Conservation (phyloP, 495 filamentous ascomycete genomes). For the Astrothelium macrocarpum region DNA sequence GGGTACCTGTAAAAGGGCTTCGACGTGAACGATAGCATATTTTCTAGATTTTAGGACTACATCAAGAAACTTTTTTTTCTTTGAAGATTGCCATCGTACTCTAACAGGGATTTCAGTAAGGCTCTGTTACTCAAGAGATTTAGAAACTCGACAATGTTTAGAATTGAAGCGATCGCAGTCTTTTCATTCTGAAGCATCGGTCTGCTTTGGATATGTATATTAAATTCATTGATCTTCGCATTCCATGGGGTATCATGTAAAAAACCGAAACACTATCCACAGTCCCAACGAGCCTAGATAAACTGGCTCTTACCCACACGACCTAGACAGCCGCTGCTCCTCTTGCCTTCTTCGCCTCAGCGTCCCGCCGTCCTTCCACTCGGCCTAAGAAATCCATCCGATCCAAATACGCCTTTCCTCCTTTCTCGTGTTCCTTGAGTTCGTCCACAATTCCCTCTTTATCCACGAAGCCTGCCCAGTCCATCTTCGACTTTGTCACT, state of each 20-base stretch:
- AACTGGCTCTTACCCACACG: background rate
- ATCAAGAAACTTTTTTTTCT: too few relatives aligned
- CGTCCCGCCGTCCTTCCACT: slow-evolving; percentile 67
- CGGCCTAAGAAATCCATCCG: slow-evolving; percentile 84
- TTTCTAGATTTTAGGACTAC: too few relatives aligned
- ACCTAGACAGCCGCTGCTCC: background rate
- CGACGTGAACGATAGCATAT: too few relatives aligned
- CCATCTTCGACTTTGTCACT: slow-evolving; percentile 86
- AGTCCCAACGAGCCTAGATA: background rate
- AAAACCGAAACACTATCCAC: background rate
- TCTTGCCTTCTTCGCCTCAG: slow-evolving; percentile 57
- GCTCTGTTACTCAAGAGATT: too few relatives aligned
- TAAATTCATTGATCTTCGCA: background rate
- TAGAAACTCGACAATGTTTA: too few relatives aligned
- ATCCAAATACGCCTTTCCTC: slow-evolving; percentile 70
- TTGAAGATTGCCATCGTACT: too few relatives aligned
- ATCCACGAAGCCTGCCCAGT: slow-evolving; percentile 93
- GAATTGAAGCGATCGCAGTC: too few relatives aligned
- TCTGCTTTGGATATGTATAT: too few relatives aligned
- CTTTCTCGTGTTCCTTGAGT: slow-evolving; percentile 70
- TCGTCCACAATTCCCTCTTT: slow-evolving; percentile 87
- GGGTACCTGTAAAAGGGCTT: too few relatives aligned
- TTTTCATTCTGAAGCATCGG: too few relatives aligned
- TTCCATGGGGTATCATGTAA: background rate
- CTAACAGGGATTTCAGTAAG: too few relatives aligned